These are phyloP conservation scores for Euphorbia tirucalli DNA, from an alignment of 345 rosid species.

Conservation along the genomic window DNA sequence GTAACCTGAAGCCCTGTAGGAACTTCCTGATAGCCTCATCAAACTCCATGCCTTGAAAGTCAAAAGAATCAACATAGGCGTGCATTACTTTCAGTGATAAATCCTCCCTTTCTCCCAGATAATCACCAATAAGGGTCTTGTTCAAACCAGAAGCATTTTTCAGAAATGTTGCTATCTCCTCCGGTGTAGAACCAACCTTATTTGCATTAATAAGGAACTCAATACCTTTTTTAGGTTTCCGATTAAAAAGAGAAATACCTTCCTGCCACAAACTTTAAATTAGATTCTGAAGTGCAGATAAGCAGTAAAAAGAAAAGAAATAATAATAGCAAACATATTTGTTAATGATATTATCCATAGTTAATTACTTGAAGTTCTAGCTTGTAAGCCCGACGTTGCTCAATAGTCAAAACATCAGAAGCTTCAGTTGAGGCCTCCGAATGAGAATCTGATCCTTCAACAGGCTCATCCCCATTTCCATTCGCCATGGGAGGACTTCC, in stretches of 20 bases:
- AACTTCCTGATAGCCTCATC: slow-evolving; percentile 92
- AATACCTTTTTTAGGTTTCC: slow-evolving; percentile 96
- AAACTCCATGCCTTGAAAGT: slow-evolving; percentile 83
- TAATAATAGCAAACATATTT: slow-evolving; percentile 8
- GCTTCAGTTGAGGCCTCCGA: slow-evolving; percentile 82
- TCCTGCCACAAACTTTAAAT: slow-evolving; percentile 79
- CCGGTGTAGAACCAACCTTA: slow-evolving; percentile 89
- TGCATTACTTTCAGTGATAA: slow-evolving; percentile 95
- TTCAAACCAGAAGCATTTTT: slow-evolving; percentile 84
- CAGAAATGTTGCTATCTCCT: slow-evolving; percentile 91
- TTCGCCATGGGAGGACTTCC: slow-evolving; percentile 63
- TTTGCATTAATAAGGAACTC: slow-evolving; percentile 92
- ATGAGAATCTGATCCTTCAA: slow-evolving; percentile 85
- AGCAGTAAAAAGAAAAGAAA: neutral
- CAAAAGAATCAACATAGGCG: slow-evolving; percentile 93
- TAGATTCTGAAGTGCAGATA: slow-evolving; percentile 30
- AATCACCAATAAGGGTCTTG: slow-evolving; percentile 92
- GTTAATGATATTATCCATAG: slow-evolving; percentile 7
- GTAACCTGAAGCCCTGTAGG: slow-evolving; percentile 88
- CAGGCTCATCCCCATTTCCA: slow-evolving; percentile 75
- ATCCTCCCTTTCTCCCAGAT: slow-evolving; percentile 98
- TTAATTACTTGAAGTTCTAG: slow-evolving; percentile 90
- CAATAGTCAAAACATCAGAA: slow-evolving; percentile 81
- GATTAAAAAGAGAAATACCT: slow-evolving; percentile 98
- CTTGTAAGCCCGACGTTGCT: slow-evolving; percentile 99